Base-by-base conservation (phyloP, 148 eudicot genomes). In the Chenopodium formosanum region DNA sequence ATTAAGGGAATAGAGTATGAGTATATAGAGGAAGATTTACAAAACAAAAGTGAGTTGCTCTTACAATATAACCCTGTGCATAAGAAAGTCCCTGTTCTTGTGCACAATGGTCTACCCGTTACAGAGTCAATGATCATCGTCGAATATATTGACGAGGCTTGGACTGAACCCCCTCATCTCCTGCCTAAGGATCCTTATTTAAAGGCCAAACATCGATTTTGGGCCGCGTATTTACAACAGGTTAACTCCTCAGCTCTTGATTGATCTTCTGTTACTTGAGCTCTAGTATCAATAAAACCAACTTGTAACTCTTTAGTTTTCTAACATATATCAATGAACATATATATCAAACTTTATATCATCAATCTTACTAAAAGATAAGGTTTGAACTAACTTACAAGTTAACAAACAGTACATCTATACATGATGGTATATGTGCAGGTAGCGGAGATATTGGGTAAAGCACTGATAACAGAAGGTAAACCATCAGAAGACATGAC, bases 61-160 rank as follows among this genome's bases (percentile, higher is more conserved):
- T 46, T 84, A 37, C 58, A 79, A 78, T 81, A 75, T 50, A 86
- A 86, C 48, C 89, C 89, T 4, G 72, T 81, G 56, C 62, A 84
- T 66, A 78, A 84, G 73, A 84, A 79, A 37, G 82, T 84, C 23
- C 89, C 85, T 73, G 85, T 86, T 10, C 83, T 86, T 37, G 74
- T 84, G 11, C 80, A 83, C 63, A 72, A 86, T 52, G 85, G 85
- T 19, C 14, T 56, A 0, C 85, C 89, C 1, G 56, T 90, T 47
- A 29, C 79, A 0, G 92, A 90, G 80, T 90, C 95, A 0, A 22
- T 82, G 11, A 84, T 88, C 72, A 92, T 92, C 27, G 76, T 92
- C 12, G 95, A 92, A 73, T 89, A 86, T 77, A 86, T 92, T 1
- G 89, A 92, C 7, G 90, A 92, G 13, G 74, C 71, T 1, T 89